Evolutionary conservation across 768 basidiomycete genomes (phyloP).

Genomic region (Lentinula lateritia): DNA sequence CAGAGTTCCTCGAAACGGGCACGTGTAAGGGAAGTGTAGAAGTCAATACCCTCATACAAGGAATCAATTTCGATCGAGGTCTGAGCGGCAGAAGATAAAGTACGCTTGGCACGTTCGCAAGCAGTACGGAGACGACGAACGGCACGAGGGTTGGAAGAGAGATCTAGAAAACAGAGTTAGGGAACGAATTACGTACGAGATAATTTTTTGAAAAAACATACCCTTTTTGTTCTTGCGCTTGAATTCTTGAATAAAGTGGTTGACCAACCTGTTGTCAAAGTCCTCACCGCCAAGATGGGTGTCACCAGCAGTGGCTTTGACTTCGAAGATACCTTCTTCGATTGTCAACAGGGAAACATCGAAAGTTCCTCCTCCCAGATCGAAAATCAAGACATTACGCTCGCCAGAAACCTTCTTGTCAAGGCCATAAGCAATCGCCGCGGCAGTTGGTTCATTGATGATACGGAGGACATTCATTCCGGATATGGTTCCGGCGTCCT

Average conservation of each 20-base stretch:
- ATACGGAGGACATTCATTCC: conserved; percentile 62
- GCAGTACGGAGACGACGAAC: conserved; percentile 9
- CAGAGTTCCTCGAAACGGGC: conserved; percentile 27
- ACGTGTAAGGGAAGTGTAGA: conserved; percentile 30
- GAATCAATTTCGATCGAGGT: conserved; percentile 48
- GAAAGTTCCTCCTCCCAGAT: conserved; percentile 70
- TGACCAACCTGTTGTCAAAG: conserved; percentile 7
- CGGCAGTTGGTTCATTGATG: conserved; percentile 68
- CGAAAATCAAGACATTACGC: conserved; percentile 64
- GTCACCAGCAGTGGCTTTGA: conserved; percentile 66
- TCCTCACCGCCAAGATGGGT: conserved; percentile 34
- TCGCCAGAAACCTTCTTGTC: conserved; percentile 53
- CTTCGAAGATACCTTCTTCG: conserved; percentile 66
- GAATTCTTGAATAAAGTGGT: conserved; percentile 29
- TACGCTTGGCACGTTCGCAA: conserved; percentile 9
- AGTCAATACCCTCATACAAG: conserved; percentile 41
- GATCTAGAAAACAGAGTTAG: not conserved
- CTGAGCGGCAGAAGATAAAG: conserved; percentile 5
- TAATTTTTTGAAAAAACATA: conserved; percentile 24
- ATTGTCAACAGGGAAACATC: conserved; percentile 68
- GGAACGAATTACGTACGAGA: conserved; percentile 30
- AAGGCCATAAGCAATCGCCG: conserved; percentile 66
- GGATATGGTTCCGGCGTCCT: conserved; percentile 61
- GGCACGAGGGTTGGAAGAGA: conserved; percentile 7
- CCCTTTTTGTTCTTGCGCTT: conserved; percentile 46